Evolutionary conservation across 73 alveolate species (phyloP), one percentile per base, ranked within the genome.

Genomic region (Tetrahymena malaccensis): DNA sequence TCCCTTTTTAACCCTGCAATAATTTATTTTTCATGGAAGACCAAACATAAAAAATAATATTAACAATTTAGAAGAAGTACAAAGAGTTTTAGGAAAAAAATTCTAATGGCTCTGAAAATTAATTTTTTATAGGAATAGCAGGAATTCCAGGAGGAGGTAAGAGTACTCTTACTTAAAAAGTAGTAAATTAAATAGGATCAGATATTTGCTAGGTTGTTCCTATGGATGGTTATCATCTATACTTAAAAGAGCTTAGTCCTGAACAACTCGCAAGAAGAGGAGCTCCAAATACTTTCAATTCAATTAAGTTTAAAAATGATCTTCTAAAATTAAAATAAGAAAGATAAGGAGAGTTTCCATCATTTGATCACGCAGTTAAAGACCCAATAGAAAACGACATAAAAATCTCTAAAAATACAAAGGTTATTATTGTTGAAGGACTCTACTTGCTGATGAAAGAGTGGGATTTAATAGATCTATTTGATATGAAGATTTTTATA

Each of bases 71-170:
- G 31, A 12, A 31, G 7, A 70, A 70, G 37, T 70, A 70, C 37
- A 27, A n/a, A 19, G 89, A 70, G 37, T 70, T 70, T 70, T n/a
- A 70, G 21, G 21, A 70, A 25, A 8, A 70, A 27, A 70, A 70
- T 31, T 70, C 89, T 85, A n/a, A 0, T 34, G 16, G 5, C 4
- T 8, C 25, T 1, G 56, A 85, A 35, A 95, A 89, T 34, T 40
- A 95, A 95, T 85, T 55, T 34, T 38, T 95, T 5, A 89, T 95
- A 3, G 97, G 95, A 27, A 56, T 95, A 43, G 97, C 94, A 22
- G 97, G 97, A 15, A 94, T 95, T 43, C 97, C 97, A 19, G 97
- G 97, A 1, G 70, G 95, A 12, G 97, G 97, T 35, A 95, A 95
- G 85, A 85, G 95, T 0, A 85, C 93, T 55, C 94, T 89, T 43